A percentile compares a stretch with the other conserved stretches of the same genome.
phyloP scores from a whole-genome alignment of 108 stramenopile species.

The Skeletonema grethae region DNA sequence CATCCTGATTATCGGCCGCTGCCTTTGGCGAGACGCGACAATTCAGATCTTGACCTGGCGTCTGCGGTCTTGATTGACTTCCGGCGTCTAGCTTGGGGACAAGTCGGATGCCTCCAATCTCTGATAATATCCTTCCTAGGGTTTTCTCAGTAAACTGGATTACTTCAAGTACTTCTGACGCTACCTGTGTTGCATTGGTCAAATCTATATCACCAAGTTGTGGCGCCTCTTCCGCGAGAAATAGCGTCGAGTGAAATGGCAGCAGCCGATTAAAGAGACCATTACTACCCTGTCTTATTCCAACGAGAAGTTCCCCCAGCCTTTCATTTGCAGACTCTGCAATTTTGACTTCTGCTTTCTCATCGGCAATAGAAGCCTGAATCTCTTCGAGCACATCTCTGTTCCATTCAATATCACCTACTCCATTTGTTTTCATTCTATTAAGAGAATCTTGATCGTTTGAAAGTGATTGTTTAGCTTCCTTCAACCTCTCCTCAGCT shows the following conservation, averaged over 20 bases:
- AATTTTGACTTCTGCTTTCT: slow-evolving; percentile 57
- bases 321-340: slow-evolving; percentile 63
- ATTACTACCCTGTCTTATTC: slow-evolving; percentile 67
- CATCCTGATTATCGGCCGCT: background rate
- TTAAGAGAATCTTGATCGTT: slow-evolving; percentile 47
- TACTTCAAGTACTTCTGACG: slow-evolving; percentile 57
- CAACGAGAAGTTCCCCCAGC: slow-evolving; percentile 63
- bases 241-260: slow-evolving; percentile 53
- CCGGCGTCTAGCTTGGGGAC: slow-evolving; percentile 6
- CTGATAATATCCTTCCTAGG: slow-evolving; percentile 50
- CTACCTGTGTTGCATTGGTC: slow-evolving; percentile 48
- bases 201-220: slow-evolving; percentile 50
- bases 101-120: slow-evolving; percentile 47
- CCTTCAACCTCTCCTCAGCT: slow-evolving; percentile 55
- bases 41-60: background rate
- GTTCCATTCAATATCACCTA: slow-evolving; percentile 66
- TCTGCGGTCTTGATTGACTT: background rate
- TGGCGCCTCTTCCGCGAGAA: slow-evolving; percentile 50
- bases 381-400: slow-evolving; percentile 58
- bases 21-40: background rate
- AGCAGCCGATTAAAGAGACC: slow-evolving; percentile 69
- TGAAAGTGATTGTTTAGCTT: slow-evolving; percentile 51
- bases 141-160: slow-evolving; percentile 49
- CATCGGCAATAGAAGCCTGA: slow-evolving; percentile 42
- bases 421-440: slow-evolving; percentile 52